A percentile compares a stretch with the other conserved stretches of the same genome.
Evolutionary conservation across 768 basidiomycete species (phyloP).

Genomic region (Hericium rajendrae): DNA sequence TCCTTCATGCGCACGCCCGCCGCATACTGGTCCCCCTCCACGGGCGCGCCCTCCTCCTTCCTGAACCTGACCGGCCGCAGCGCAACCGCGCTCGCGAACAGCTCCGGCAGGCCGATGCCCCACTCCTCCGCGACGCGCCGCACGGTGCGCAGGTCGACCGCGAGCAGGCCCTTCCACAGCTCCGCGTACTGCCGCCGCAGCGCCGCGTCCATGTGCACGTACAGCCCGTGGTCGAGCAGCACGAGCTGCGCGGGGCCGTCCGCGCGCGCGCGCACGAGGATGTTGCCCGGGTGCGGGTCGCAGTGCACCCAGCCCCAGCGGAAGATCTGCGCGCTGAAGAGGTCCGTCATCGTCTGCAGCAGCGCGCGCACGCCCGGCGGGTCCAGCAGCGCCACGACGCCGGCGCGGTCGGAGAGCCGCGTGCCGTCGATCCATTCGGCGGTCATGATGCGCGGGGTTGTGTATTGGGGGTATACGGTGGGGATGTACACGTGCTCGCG

Average conservation of each 20-base stretch:
- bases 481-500: conserved; percentile 71
- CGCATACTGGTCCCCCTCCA: conserved; percentile 53
- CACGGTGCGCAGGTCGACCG: conserved; percentile 44
- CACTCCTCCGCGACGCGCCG: conserved; percentile 44
- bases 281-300: conserved; percentile 67
- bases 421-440: conserved; percentile 82
- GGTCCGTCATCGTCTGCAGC: conserved; percentile 81
- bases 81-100: conserved; percentile 66
- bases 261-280: conserved; percentile 52
- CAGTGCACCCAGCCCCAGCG: conserved; percentile 88
- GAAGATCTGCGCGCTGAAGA: conserved; percentile 88
- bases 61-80: conserved; percentile 48
- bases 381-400: conserved; percentile 51
- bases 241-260: conserved; percentile 53
- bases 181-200: conserved; percentile 72
- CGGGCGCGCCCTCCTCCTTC: conserved; percentile 19
- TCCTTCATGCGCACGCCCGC: conserved; percentile 59
- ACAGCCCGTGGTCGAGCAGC: conserved; percentile 88
- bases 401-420: conserved; percentile 55
- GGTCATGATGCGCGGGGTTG: conserved; percentile 71
- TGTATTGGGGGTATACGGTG: conserved; percentile 57
- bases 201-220: conserved; percentile 56
- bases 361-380: conserved; percentile 22
- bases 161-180: conserved; percentile 63
- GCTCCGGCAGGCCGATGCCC: conserved; percentile 63